Evolutionary conservation across 306 rosid genomes (phyloP), one percentile per base, ranked within the genome.

Genomic region (Parietaria judaica): DNA sequence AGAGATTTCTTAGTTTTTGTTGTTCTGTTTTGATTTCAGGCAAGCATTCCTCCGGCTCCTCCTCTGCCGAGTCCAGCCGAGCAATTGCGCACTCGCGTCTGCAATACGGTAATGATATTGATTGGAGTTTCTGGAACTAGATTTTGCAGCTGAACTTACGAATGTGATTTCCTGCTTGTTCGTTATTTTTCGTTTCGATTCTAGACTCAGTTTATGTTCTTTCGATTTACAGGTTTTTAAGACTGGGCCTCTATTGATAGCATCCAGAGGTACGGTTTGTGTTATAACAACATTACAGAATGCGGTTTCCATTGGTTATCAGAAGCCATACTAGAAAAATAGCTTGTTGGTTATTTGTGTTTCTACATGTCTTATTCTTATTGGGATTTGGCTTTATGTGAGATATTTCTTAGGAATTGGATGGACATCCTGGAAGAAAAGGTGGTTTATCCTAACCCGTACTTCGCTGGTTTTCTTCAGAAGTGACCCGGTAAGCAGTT

Each of bases 341-440:
- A 36, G 52, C 34, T 53, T 12, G 14, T 50, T 15, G 23, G 14
- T 55, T 34, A 55, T 34, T 55, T 31, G 6, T 34, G 59, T 37
- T 31, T 55, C 36, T 55, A 12, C 6, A 9, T 55, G 12, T 34
- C 6, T 23, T 56, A 56, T 11, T 11, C 15, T 56, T 23, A n/a
- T 55, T n/a, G 56, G 46, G 35, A 45, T 66, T 14, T 56, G 12
- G 31, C 31, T 41, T 41, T 41, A 41, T 41, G 45, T 41, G 45
- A 41, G 45, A 41, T 41, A 5, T 41, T 41, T 41, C 9, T 47
- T 67, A 87, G 97, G 97, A 67, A 88, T 94, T 78, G 99, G 99
- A 61, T 88, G 97, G 99, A 94, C 99, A 56, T 94, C 97, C 11
- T 94, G 99, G 99, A 94, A 94, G 84, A 94, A 88, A 76, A 88